These are phyloP conservation scores for Dothideomycetidae sp. DNA, from an alignment of 2,329 filamentous ascomycete species.

Conservation along the genomic window DNA sequence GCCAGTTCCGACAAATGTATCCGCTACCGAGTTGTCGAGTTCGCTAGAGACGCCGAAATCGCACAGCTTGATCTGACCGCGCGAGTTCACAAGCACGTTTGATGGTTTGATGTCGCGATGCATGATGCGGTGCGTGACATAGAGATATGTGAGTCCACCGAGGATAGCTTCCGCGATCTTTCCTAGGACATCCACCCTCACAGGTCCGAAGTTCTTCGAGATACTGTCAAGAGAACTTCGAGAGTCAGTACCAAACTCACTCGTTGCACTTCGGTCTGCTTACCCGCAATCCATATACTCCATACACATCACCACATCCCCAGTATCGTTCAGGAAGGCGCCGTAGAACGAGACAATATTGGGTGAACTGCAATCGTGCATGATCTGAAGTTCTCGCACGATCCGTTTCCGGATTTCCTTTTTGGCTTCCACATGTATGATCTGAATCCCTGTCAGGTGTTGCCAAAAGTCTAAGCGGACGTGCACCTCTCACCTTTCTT, in stretches of 20 bases:
- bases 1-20: slow-evolving; percentile 95
- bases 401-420: slow-evolving; percentile 95
- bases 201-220: slow-evolving; percentile 84
- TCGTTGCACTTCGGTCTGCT: slow-evolving; percentile 24
- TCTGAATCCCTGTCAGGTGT: slow-evolving; percentile 37
- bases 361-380: slow-evolving; percentile 93
- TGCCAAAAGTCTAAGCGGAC: too few species aligned
- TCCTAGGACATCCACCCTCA: slow-evolving; percentile 88
- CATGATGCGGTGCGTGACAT: slow-evolving; percentile 94
- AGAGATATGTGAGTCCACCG: slow-evolving; percentile 86
- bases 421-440: slow-evolving; percentile 97
- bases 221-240: slow-evolving; percentile 78
- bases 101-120: slow-evolving; percentile 98
- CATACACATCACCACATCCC: slow-evolving; percentile 99
- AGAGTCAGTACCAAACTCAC: slow-evolving; percentile 7
- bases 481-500: slow-evolving; percentile 82
- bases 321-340: slow-evolving; percentile 88
- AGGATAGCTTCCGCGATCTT: slow-evolving; percentile 96
- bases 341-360: slow-evolving; percentile 98
- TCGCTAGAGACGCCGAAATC: slow-evolving; percentile 99
- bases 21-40: slow-evolving; percentile 91
- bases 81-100: slow-evolving; percentile 91
- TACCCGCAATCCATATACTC: slow-evolving; percentile 99
- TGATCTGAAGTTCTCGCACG: slow-evolving; percentile 91
- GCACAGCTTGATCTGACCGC: slow-evolving; percentile 89